These are phyloP conservation scores for Nemania serpens DNA, from an alignment of 2,329 filamentous ascomycete species.

Conservation along the genomic window DNA sequence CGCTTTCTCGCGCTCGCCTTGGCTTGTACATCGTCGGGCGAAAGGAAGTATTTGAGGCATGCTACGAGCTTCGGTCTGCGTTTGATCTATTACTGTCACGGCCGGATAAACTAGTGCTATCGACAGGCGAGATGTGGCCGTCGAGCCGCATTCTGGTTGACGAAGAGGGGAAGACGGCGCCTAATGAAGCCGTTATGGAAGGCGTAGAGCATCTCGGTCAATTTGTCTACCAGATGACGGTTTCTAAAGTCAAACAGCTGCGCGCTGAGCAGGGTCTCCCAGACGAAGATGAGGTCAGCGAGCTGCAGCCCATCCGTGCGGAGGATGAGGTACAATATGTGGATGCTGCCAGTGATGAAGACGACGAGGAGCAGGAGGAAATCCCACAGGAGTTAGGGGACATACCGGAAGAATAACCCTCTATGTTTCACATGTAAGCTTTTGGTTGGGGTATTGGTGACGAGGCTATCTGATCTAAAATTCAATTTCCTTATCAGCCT, in stretches of 20 bases:
- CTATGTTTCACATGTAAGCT: background rate
- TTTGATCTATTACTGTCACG: slow-evolving; percentile 78
- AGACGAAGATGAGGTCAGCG: slow-evolving; percentile 18
- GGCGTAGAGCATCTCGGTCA: slow-evolving; percentile 92
- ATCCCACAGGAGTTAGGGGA: slow-evolving; percentile 16
- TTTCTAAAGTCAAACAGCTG: slow-evolving; percentile 59
- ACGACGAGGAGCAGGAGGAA: slow-evolving; percentile 32
- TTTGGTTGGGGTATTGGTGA: background rate
- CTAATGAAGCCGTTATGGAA: slow-evolving; percentile 75
- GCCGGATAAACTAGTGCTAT: slow-evolving; percentile 80
- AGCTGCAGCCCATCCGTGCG: slow-evolving; percentile 37
- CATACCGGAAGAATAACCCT: slow-evolving; percentile 16
- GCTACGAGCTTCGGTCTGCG: slow-evolving; percentile 83
- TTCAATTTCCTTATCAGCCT: background rate
- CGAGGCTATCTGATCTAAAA: background rate
- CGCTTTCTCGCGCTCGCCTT: slow-evolving; percentile 86
- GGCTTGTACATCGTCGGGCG: slow-evolving; percentile 92
- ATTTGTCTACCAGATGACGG: slow-evolving; percentile 96
- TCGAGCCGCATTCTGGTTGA: slow-evolving; percentile 58
- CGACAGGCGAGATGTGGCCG: slow-evolving; percentile 86
- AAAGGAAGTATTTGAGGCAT: slow-evolving; percentile 84
- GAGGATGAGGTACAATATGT: slow-evolving; percentile 38
- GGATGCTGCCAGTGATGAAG: slow-evolving; percentile 33
- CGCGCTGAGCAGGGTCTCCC: slow-evolving; percentile 45
- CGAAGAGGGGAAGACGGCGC: slow-evolving; percentile 53